Conservation (phyloP, 495 filamentous ascomycete species). For the Hypoxylon rickii region DNA sequence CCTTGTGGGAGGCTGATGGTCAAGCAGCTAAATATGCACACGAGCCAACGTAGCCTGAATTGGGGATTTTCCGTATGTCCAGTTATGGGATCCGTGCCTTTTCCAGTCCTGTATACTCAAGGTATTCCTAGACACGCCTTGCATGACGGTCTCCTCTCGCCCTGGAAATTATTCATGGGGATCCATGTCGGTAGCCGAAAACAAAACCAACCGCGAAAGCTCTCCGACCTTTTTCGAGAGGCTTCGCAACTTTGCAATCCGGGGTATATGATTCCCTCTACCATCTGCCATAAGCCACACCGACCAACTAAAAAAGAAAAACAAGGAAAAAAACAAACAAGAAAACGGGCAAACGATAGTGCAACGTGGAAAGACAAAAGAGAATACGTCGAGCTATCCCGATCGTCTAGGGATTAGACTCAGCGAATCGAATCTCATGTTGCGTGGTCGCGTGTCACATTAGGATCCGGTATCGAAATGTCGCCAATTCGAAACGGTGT, state of each 20-base stretch:
- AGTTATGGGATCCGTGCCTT: conserved; percentile 2
- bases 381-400: conserved; percentile 10
- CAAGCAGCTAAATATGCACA: conserved; percentile 1
- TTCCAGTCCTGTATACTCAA: conserved; percentile 11
- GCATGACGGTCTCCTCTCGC: conserved; percentile 5
- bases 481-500: neutral
- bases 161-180: conserved; percentile 8
- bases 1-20: neutral
- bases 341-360: conserved; percentile 5
- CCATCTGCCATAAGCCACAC: conserved; percentile 26
- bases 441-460: conserved; percentile 20
- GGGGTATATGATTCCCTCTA: conserved; percentile 37
- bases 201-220: conserved; percentile 21
- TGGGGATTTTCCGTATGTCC: conserved; percentile 4
- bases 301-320: conserved; percentile 17
- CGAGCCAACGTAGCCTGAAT: neutral
- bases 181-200: conserved; percentile 14
- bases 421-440: conserved; percentile 7
- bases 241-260: conserved; percentile 28
- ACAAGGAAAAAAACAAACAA: conserved; percentile 15
- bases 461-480: neutral
- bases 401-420: neutral
- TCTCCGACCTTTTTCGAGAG: conserved; percentile 19
- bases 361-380: conserved; percentile 15
- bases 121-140: conserved; percentile 2